phyloP scores from a whole-genome alignment of 2,329 filamentous ascomycete genomes.

The Didymella segeticola region DNA sequence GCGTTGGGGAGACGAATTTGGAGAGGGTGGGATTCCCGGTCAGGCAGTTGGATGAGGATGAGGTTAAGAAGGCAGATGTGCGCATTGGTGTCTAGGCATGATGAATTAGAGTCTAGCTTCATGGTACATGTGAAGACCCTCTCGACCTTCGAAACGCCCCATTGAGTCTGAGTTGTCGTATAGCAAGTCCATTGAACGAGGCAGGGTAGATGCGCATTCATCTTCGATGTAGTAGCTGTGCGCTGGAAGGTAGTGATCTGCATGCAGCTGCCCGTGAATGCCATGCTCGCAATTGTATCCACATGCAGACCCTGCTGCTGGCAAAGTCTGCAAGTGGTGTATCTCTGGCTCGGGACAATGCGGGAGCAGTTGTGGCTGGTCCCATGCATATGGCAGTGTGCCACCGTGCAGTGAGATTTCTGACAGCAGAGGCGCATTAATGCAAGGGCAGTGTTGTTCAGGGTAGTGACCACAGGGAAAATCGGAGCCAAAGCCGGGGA shows the following conservation, averaged over 20 bases:
- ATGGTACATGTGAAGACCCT: too few species aligned
- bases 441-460: not conserved
- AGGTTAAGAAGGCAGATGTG: constrained; percentile 2
- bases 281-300: not conserved
- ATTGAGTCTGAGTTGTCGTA: not conserved
- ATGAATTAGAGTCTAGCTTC: too few species aligned
- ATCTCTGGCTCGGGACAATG: not conserved
- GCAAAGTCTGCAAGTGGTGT: not conserved
- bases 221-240: not conserved
- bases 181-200: not conserved
- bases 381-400: not conserved
- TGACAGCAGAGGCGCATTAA: too few species aligned
- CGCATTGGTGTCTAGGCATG: not conserved
- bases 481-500: too few species aligned
- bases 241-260: not conserved
- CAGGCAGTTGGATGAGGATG: not conserved
- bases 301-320: not conserved
- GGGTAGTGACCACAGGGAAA: not conserved
- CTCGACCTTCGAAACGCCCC: not conserved
- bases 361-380: not conserved
- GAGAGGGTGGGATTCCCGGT: constrained; percentile 24
- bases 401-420: not conserved
- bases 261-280: not conserved
- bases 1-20: constrained; percentile 29
- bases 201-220: not conserved